These are phyloP conservation scores for Escallonia herrerae DNA, from an alignment of 129 eudicot species.

Conservation along the genomic window DNA sequence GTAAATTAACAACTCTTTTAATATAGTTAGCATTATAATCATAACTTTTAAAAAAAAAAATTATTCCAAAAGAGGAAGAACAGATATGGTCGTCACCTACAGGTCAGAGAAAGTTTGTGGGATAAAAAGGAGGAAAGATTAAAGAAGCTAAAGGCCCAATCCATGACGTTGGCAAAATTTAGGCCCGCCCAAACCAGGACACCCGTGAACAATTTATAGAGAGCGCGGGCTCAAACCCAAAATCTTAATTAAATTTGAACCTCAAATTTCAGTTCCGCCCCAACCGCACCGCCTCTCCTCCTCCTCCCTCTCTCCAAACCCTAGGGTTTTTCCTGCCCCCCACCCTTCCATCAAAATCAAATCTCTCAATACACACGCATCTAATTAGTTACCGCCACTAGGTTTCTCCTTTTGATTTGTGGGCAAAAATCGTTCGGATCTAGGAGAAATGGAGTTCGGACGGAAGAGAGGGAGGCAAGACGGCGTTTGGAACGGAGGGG, in stretches of 20 bases:
- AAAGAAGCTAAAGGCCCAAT: no score
- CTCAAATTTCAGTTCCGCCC: conserved; percentile 4
- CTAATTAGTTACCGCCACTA: background rate
- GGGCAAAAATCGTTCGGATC: background rate
- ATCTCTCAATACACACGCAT: background rate
- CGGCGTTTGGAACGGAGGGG: conserved; percentile 16
- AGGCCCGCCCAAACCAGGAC: no score
- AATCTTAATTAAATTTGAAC: conserved; percentile 6
- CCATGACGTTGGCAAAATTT: no score
- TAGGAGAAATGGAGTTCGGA: conserved; percentile 21
- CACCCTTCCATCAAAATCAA: background rate
- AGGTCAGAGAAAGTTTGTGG: no score
- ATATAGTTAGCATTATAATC: no score
- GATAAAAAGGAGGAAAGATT: no score
- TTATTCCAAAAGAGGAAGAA: no score
- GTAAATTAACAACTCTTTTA: no score
- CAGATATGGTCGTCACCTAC: no score
- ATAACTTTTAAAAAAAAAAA: no score
- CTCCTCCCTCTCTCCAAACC: background rate
- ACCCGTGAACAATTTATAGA: background rate
- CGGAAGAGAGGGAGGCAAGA: conserved; percentile 27
- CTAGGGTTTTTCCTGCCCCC: background rate
- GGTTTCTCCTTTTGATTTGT: background rate
- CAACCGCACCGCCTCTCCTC: background rate
- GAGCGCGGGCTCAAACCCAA: conserved; percentile 1